Evolutionary conservation across 1,284 basidiomycete species (phyloP), one percentile per base, ranked within the genome.

Genomic region (Gymnopus androsaceus): DNA sequence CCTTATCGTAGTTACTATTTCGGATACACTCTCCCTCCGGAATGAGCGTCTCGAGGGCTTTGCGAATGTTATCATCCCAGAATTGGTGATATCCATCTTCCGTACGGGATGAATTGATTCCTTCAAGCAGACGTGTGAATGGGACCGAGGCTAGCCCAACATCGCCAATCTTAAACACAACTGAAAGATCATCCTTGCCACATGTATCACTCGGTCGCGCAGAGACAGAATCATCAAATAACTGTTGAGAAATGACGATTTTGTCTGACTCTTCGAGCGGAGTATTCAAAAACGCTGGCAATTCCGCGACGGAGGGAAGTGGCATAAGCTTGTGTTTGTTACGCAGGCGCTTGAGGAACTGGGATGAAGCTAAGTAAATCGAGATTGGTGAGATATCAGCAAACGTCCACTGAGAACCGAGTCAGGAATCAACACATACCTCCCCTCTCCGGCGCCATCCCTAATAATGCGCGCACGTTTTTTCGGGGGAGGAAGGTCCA

Each of bases 1-100:
- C 51, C 14, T 61, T 61, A 44, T 61, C 38, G 12, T 45, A 28
- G 46, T 52, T 56, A 56, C 15, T 45, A 51, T 63, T 54, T 25
- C 62, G 61, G 40, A 58, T 60, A 45, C 49, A 55, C 40, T 36
- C 55, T 28, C 63, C 61, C 17, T 30, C 30, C 9, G 55, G 52
- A 27, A 60, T 33, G 47, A 63, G 30, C 19, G 55, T 25, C 45
- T 61, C 51, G 9, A 64, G 25, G 53, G 62, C 54, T 14, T 48
- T 37, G 37, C 55, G 55, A 25, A 63, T 54, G 51, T 63, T 63
- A 14, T 37, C 21, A 55, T 64, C 60, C 63, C 60, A 64, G 51
- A 58, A 59, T 2, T 27, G 51, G 52, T 52, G 51, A 40, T 56
- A 64, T 8, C 41, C 54, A 19, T 21, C 33, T 48, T 57, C 51